Percentiles rank a stretch among this genome's conserved stretches.
phyloP scores from a whole-genome alignment of 192 early-diverging fungal species.

The Rhizophagus sp. region DNA sequence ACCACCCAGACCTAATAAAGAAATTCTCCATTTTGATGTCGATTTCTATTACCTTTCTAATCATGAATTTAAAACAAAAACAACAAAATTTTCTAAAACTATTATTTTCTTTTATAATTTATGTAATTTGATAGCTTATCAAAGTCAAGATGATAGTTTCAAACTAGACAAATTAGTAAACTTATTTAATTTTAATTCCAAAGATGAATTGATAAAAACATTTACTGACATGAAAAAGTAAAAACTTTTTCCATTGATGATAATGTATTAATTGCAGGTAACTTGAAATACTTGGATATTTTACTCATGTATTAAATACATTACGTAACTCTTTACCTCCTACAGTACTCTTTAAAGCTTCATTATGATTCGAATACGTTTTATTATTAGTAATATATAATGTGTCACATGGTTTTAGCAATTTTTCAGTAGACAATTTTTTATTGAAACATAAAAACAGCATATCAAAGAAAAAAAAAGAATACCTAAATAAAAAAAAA shows the following conservation, averaged over 20 bases:
- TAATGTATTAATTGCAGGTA: background rate
- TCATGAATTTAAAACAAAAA: background rate
- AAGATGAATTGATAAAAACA: background rate
- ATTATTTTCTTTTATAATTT: background rate
- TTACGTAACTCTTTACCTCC: too few species aligned
- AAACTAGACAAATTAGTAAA: background rate
- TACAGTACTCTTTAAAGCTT: slow-evolving; percentile 6
- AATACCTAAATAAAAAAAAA: too few species aligned
- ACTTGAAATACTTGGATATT: too few species aligned
- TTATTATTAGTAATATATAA: too few species aligned
- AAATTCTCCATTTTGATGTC: slow-evolving; percentile 55
- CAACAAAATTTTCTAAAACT: background rate
- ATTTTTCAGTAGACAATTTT: too few species aligned
- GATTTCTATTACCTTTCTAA: slow-evolving; percentile 54
- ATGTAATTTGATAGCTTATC: background rate
- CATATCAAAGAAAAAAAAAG: too few species aligned
- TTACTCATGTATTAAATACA: too few species aligned
- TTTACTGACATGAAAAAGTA: background rate
- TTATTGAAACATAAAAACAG: too few species aligned
- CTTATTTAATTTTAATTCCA: slow-evolving; percentile 22
- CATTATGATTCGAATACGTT: too few species aligned
- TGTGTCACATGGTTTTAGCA: too few species aligned
- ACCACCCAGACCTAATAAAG: slow-evolving; percentile 49
- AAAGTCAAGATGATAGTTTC: slow-evolving; percentile 16
- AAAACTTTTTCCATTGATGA: background rate